Percentiles rank a stretch among this genome's conserved stretches.
These are phyloP conservation scores for Saccharomycopsis oosterbeekiorum DNA, from an alignment of 805 yeast species.

Conservation along the genomic window DNA sequence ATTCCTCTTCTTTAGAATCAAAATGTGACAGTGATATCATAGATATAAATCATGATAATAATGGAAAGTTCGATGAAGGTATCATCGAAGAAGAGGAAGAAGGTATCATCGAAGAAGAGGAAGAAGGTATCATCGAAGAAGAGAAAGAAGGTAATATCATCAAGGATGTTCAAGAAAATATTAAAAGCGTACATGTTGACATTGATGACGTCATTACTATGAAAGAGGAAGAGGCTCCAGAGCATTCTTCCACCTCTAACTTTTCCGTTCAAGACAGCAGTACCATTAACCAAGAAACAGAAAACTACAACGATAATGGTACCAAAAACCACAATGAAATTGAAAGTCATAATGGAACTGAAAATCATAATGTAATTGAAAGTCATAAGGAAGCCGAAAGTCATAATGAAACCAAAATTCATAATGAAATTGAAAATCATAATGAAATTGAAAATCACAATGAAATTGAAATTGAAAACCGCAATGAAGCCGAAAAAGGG, in stretches of 20 bases:
- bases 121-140: neutral
- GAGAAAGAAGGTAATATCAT: neutral
- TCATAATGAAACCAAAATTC: neutral
- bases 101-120: neutral
- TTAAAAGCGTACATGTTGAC: neutral
- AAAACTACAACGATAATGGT: neutral
- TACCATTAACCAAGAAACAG: neutral
- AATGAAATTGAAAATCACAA: neutral
- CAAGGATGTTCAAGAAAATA: neutral
- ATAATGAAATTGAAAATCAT: neutral
- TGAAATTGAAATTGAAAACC: neutral
- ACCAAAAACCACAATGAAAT: neutral
- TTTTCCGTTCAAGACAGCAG: neutral
- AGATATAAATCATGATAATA: neutral
- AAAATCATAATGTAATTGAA: neutral
- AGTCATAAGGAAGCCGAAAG: neutral
- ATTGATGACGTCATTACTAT: neutral
- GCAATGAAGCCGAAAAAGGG: neutral
- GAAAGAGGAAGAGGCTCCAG: neutral
- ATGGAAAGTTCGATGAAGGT: no score
- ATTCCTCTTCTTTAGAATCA: neutral
- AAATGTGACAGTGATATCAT: neutral
- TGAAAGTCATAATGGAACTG: neutral
- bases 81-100: neutral
- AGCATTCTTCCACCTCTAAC: neutral